These are phyloP conservation scores for Calocybe cyanea DNA, from an alignment of 768 basidiomycete species.

Conservation along the genomic window DNA sequence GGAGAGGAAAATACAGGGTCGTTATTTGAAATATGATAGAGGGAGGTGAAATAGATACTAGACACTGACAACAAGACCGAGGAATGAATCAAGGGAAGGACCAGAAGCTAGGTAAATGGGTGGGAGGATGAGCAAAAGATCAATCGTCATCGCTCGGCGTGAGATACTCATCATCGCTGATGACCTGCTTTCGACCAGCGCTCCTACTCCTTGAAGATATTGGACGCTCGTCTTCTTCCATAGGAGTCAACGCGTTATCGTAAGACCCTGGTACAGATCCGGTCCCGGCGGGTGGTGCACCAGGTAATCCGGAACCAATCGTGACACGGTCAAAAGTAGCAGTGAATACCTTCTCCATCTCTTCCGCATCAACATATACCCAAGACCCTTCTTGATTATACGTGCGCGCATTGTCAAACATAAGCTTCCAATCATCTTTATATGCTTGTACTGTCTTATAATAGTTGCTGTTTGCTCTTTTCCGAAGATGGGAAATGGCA, in stretches of 20 bases:
- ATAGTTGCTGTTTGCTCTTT: constrained; percentile 57
- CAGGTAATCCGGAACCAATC: constrained; percentile 69
- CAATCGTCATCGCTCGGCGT: constrained; percentile 76
- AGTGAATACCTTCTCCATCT: constrained; percentile 89
- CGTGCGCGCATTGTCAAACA: constrained; percentile 91
- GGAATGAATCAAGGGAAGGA: not conserved
- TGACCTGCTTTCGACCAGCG: constrained; percentile 63
- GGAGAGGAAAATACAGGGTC: constrained; percentile 8
- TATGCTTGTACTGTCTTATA: constrained; percentile 76
- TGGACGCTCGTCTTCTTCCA: constrained; percentile 75
- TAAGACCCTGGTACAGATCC: constrained; percentile 48
- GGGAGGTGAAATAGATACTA: constrained; percentile 3
- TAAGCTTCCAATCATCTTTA: constrained; percentile 78
- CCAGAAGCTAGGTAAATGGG: too few relatives aligned
- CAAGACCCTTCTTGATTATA: constrained; percentile 95
- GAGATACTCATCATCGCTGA: constrained; percentile 71
- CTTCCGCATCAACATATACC: constrained; percentile 92
- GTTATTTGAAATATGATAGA: too few relatives aligned
- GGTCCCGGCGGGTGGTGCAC: constrained; percentile 44
- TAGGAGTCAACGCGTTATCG: constrained; percentile 71
- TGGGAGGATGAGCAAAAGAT: constrained; percentile 3
- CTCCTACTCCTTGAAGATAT: constrained; percentile 52
- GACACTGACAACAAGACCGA: constrained; percentile 1
- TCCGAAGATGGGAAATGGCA: constrained; percentile 81
- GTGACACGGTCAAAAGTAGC: constrained; percentile 63